Percentiles rank a stretch among this genome's conserved stretches.
Evolutionary conservation across 83 land plant species (phyloP).

Genomic region (Isoetes engelmannii): DNA sequence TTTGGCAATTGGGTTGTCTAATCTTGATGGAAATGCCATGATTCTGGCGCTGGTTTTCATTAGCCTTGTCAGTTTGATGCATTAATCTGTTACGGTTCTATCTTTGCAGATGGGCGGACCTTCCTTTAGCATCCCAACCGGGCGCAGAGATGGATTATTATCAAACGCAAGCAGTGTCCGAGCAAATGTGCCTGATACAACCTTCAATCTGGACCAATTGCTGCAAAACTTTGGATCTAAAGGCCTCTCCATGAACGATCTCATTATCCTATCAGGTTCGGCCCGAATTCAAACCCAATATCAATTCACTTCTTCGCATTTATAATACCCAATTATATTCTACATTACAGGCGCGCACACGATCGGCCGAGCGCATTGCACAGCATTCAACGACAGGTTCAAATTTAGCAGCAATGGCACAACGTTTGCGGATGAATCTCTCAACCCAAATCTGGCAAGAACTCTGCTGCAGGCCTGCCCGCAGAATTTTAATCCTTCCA

Average conservation of each 20-base stretch:
- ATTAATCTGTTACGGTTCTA: no score
- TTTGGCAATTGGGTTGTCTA: no score
- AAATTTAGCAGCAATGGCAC: conserved; percentile 24
- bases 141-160: conserved; percentile 44
- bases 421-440: not conserved
- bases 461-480: not conserved
- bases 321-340: no score
- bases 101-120: conserved; percentile 52
- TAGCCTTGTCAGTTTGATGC: no score
- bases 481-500: not conserved
- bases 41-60: no score
- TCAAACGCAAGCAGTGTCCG: conserved; percentile 42
- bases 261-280: conserved; percentile 49
- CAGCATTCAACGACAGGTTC: conserved; percentile 46
- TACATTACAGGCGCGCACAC: conserved; percentile 58
- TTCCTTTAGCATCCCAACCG: conserved; percentile 32
- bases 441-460: not conserved
- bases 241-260: conserved; percentile 44
- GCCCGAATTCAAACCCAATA: no score
- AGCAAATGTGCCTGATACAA: conserved; percentile 50
- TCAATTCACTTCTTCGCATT: no score
- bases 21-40: no score
- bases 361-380: conserved; percentile 55
- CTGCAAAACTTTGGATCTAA: conserved; percentile 38
- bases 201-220: conserved; percentile 47